A percentile compares a stretch with the other conserved stretches of the same genome.
phyloP scores from a whole-genome alignment of 768 basidiomycete genomes.

The Exsudoporus frostii region DNA sequence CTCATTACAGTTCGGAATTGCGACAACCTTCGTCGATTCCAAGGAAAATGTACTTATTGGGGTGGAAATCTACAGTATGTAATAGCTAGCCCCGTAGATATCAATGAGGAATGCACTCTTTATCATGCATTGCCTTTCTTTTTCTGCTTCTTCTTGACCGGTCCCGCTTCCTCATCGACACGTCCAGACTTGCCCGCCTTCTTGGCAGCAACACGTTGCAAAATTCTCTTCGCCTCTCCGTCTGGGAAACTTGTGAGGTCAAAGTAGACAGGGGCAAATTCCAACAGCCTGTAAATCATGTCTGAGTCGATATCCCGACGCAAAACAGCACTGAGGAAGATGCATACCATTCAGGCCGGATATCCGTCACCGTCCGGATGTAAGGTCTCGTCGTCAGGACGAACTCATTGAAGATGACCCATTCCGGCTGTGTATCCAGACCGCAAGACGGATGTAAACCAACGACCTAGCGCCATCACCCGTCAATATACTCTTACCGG shows the following conservation, averaged over 20 bases:
- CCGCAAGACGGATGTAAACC: constrained; percentile 78
- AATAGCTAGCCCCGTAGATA: not conserved
- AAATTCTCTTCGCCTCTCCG: constrained; percentile 66
- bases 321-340: not conserved
- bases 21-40: too few species aligned
- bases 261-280: constrained; percentile 64
- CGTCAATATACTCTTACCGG: not conserved
- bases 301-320: not conserved
- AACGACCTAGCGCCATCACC: constrained; percentile 11
- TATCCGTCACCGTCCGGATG: constrained; percentile 88
- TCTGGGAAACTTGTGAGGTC: constrained; percentile 62
- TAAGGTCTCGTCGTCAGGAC: constrained; percentile 86
- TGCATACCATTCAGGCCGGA: constrained; percentile 80
- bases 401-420: constrained; percentile 94
- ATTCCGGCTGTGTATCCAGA: constrained; percentile 82
- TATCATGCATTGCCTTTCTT: not conserved
- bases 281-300: constrained; percentile 52
- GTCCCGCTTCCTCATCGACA: constrained; percentile 5
- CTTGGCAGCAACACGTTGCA: constrained; percentile 57
- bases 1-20: too few species aligned
- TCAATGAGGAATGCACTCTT: not conserved
- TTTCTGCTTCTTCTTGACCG: constrained; percentile 18
- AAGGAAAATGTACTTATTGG: not conserved
- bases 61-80: not conserved
- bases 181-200: constrained; percentile 39